These are phyloP conservation scores for Ophiostoma populinum DNA, from an alignment of 2,329 filamentous ascomycete species.

Conservation along the genomic window DNA sequence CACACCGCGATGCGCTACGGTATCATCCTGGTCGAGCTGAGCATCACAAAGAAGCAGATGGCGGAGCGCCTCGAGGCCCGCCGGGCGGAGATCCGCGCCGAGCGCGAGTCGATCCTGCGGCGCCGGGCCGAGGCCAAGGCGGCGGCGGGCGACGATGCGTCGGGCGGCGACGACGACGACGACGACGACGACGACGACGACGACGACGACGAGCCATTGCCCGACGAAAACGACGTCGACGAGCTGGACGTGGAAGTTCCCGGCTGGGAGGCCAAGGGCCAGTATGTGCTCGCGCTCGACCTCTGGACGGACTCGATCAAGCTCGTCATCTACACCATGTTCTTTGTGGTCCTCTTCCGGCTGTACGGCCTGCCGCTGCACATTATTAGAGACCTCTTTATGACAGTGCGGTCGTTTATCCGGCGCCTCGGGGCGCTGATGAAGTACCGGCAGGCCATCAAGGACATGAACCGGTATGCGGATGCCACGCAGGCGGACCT, in stretches of 20 bases:
- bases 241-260: slow-evolving; percentile 91
- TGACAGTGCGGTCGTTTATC: slow-evolving; percentile 81
- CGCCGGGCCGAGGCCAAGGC: slow-evolving; percentile 23
- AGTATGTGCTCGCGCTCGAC: slow-evolving; percentile 80
- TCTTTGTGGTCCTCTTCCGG: slow-evolving; percentile 81
- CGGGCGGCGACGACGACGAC: slow-evolving; percentile 27
- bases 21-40: slow-evolving; percentile 61
- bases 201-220: slow-evolving; percentile 30
- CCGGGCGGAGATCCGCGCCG: slow-evolving; percentile 47
- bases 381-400: slow-evolving; percentile 86
- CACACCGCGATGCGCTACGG: slow-evolving; percentile 67
- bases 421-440: slow-evolving; percentile 80
- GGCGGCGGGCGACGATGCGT: slow-evolving; percentile 12
- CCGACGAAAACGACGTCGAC: slow-evolving; percentile 54
- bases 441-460: slow-evolving; percentile 76
- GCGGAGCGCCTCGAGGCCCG: slow-evolving; percentile 49
- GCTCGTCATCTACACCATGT: slow-evolving; percentile 71
- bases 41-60: slow-evolving; percentile 59
- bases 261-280: slow-evolving; percentile 91
- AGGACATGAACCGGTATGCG: slow-evolving; percentile 87
- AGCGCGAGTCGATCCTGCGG: slow-evolving; percentile 33
- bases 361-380: slow-evolving; percentile 96
- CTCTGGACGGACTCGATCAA: slow-evolving; percentile 79
- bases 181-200: slow-evolving; percentile 27
- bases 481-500: slow-evolving; percentile 84